phyloP scores from a whole-genome alignment of 805 yeast species.

The Ogataea trehaloabstinens region DNA sequence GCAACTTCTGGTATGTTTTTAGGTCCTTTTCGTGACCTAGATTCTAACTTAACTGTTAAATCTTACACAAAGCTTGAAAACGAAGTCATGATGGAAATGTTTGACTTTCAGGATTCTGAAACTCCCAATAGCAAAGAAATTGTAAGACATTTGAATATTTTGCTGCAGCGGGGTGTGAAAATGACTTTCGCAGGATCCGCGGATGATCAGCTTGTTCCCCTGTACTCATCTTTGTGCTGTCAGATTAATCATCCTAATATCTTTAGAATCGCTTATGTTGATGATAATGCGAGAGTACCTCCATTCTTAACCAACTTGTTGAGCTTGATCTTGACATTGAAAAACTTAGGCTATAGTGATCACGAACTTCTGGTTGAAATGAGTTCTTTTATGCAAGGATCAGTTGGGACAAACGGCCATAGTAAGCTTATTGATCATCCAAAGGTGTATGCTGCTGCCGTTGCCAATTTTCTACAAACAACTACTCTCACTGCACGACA shows the following conservation, averaged over 20 bases:
- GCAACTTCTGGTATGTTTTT: conserved; percentile 91
- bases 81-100: conserved; percentile 80
- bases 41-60: conserved; percentile 74
- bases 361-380: conserved; percentile 50
- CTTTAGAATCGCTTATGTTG: conserved; percentile 79
- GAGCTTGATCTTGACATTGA: conserved; percentile 21
- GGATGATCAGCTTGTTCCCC: conserved; percentile 87
- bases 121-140: conserved; percentile 69
- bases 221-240: conserved; percentile 81
- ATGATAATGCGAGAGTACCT: conserved; percentile 36
- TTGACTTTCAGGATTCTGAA: conserved; percentile 78
- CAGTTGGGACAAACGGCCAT: conserved; percentile 75
- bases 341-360: conserved; percentile 30
- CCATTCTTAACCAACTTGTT: conserved; percentile 39
- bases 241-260: conserved; percentile 86
- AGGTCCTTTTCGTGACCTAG: conserved; percentile 89
- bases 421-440: conserved; percentile 55
- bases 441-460: conserved; percentile 74
- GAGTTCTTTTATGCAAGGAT: conserved; percentile 72
- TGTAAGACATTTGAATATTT: conserved; percentile 59
- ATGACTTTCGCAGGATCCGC: conserved; percentile 80
- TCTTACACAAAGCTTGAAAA: conserved; percentile 85
- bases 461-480: conserved; percentile 73
- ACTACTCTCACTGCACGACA: conserved; percentile 48
- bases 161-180: conserved; percentile 75